These are phyloP conservation scores for Penicillium bialowiezense DNA, from an alignment of 495 filamentous ascomycete genomes.

Conservation along the genomic window DNA sequence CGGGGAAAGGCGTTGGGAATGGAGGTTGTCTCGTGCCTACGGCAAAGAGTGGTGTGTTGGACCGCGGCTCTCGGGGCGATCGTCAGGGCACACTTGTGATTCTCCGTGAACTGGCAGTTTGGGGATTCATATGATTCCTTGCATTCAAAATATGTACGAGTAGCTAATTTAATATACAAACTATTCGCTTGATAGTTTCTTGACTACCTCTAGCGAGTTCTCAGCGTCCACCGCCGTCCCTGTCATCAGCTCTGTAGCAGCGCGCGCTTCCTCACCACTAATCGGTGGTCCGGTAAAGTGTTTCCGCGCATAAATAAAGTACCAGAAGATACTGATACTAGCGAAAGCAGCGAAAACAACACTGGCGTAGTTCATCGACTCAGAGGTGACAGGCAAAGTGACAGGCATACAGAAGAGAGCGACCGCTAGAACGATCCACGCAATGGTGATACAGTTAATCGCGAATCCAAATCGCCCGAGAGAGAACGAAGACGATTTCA, in stretches of 20 bases:
- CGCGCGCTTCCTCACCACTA: slow-evolving; percentile 32
- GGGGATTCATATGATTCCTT: background rate
- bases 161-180: slow-evolving; percentile 4
- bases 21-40: slow-evolving; percentile 7
- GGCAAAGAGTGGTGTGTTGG: slow-evolving; percentile 21
- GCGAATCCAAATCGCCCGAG: slow-evolving; percentile 50
- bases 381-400: slow-evolving; percentile 43
- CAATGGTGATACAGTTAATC: slow-evolving; percentile 49
- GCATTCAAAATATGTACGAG: background rate
- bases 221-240: slow-evolving; percentile 30
- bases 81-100: slow-evolving; percentile 29
- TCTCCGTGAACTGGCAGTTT: background rate
- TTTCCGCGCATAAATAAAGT: slow-evolving; percentile 66
- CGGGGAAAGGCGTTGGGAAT: background rate
- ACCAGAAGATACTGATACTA: slow-evolving; percentile 58
- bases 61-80: slow-evolving; percentile 41
- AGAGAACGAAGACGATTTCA: slow-evolving; percentile 46
- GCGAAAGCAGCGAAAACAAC: slow-evolving; percentile 64
- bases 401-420: slow-evolving; percentile 57
- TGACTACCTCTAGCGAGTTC: slow-evolving; percentile 16
- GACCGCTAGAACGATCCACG: slow-evolving; percentile 51
- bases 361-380: slow-evolving; percentile 58
- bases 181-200: slow-evolving; percentile 11
- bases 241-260: slow-evolving; percentile 31
- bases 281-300: slow-evolving; percentile 68